These are phyloP conservation scores for Alternaria metachromatica DNA, from an alignment of 2,329 filamentous ascomycete species.

Conservation along the genomic window DNA sequence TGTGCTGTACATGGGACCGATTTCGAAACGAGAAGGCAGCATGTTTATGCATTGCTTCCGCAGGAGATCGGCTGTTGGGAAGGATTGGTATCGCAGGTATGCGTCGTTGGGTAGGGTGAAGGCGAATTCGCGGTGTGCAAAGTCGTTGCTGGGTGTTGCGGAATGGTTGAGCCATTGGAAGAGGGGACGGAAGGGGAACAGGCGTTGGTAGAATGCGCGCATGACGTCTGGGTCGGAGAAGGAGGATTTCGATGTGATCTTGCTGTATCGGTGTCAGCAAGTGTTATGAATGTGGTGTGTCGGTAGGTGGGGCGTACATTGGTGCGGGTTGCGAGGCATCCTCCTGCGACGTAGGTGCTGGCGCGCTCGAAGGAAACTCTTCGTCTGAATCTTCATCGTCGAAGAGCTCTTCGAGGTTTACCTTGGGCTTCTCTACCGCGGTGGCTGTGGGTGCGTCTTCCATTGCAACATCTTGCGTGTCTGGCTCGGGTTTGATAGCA, in stretches of 20 bases:
- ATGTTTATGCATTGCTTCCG: constrained; percentile 89
- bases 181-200: constrained; percentile 92
- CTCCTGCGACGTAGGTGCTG: constrained; percentile 53
- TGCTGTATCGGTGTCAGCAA: constrained; percentile 33
- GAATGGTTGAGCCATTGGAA: constrained; percentile 99
- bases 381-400: constrained; percentile 64
- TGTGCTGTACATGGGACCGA: constrained; percentile 93
- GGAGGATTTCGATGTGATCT: constrained; percentile 50
- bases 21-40: constrained; percentile 94
- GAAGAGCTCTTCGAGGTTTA: constrained; percentile 65
- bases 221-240: constrained; percentile 81
- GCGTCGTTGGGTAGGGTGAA: constrained; percentile 93
- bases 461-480: constrained; percentile 41
- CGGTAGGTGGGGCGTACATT: constrained; percentile 42
- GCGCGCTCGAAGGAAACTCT: constrained; percentile 64
- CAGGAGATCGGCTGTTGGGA: constrained; percentile 72
- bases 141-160: constrained; percentile 83
- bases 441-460: constrained; percentile 36
- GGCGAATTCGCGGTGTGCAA: constrained; percentile 92
- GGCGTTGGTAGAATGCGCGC: constrained; percentile 90
- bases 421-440: constrained; percentile 40
- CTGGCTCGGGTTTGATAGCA: constrained; percentile 34
- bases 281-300: not conserved
- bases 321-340: constrained; percentile 46
- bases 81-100: constrained; percentile 90